Evolutionary conservation across 306 rosid genomes (phyloP).

Genomic region (Dryas drummondii): DNA sequence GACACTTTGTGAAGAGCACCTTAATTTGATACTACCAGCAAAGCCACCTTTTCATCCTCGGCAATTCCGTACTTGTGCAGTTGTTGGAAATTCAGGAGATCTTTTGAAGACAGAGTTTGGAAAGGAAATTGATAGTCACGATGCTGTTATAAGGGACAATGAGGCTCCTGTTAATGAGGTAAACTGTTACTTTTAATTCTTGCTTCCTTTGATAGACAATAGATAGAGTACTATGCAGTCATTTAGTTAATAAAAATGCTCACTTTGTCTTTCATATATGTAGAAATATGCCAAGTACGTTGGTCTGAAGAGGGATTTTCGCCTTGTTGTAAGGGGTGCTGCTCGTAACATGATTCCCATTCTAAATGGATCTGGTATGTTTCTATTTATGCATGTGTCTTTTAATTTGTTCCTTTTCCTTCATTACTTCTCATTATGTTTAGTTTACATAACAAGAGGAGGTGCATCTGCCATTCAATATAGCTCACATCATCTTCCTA

Average conservation of each 20-base stretch:
- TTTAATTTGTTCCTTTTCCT: not conserved
- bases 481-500: not conserved
- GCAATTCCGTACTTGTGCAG: constrained; percentile 84
- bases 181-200: constrained; percentile 13
- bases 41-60: constrained; percentile 89
- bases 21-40: constrained; percentile 74
- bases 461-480: not conserved
- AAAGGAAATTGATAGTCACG: constrained; percentile 83
- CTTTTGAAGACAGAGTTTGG: constrained; percentile 86
- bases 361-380: constrained; percentile 95
- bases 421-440: not conserved
- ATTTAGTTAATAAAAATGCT: constrained; percentile 3
- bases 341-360: constrained; percentile 91
- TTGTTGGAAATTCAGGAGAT: constrained; percentile 98
- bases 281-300: constrained; percentile 93
- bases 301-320: constrained; percentile 97
- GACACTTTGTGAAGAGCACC: constrained; percentile 89
- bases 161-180: constrained; percentile 99
- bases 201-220: constrained; percentile 8
- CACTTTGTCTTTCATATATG: constrained; percentile 34
- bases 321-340: constrained; percentile 97
- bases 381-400: not conserved
- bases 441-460: not conserved
- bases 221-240: not conserved
- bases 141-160: constrained; percentile 90